Base-by-base conservation (phyloP, 768 basidiomycete species). In the Lactarius tabidus region DNA sequence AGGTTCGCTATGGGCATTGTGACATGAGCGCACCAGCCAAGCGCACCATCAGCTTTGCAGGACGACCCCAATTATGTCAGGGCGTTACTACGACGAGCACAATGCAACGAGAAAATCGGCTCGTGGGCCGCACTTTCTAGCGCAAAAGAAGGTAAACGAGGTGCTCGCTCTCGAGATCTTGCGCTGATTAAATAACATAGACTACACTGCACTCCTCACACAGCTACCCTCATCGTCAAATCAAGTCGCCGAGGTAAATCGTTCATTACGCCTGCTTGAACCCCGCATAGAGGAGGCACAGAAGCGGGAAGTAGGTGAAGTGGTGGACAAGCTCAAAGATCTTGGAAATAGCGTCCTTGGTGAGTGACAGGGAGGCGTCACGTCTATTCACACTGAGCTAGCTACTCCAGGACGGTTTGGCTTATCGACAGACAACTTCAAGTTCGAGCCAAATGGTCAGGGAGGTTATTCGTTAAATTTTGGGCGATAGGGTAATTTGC, bases 391-490 rank as follows among this genome's bases (percentile, higher is more conserved):
- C 29, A 56, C 15, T 53, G n/a, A 51, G 36, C 15, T 26, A 39
- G 15, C 55, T 36, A 58, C 17, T 56, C 20, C 69, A 95, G 93
- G 93, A 3, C 91, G 90, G 66, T 98, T 98, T 72, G 96, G 97
- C 20, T 75, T 98, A 68, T 94, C 90, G 17, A 98, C 95, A 0
- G 88, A 98, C 73, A 98, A 96, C 77, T 98, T 98, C 83, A 90
- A 98, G 77, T 93, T 99, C 71, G 87, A 88, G 65, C 93, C 93
- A 20, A 95, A 96, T 68, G 92, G 89, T 7, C 88, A 94, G 67
- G 96, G 96, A n/a, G 94, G 96, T 0, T 98, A 98, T 78, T 91
- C 90, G 1, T 85, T 98, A 84, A 91, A 91, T 71, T 97, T 98
- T 73, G 79, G 78, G 53, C 82, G 74, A 70, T 88, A 74, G 81